Evolutionary conservation across 495 filamentous ascomycete species (phyloP), one percentile per base, ranked within the genome.

Genomic region (Aspergillus olivimuriae): DNA sequence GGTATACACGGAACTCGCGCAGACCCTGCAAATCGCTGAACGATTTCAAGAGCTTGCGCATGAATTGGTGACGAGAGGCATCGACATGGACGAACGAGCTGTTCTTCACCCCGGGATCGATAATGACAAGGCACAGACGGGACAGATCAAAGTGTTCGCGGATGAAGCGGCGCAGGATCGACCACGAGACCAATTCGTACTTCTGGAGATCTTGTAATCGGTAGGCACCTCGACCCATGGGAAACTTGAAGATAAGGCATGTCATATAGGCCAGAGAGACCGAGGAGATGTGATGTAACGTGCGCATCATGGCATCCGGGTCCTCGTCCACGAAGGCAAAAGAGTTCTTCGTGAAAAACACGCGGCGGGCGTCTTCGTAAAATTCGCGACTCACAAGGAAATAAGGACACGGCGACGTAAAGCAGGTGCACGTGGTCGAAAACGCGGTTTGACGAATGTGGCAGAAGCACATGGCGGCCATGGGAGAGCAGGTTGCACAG

Each of bases 101-200:
- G n/a, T 36, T 37, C 34, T 49, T 45, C 10, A 41, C 41, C 7
- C 51, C 55, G 9, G 43, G 28, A 28, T 58, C 55, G 9, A 58
- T 41, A 18, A 58, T 43, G 8, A 34, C 47, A 3, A 60, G 33
- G 0, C 48, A 53, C 1, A 60, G 47, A 18, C 33, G 41, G 7
- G 43, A 15, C 20, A 60, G 19, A n/a, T 52, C 38, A 34, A 56
- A 60, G 39, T 60, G 53, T 32, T 57, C 51, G 5, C 57, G 53
- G 18, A 60, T 60, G 31, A 57, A 60, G n/a, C 55, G 55, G 4
- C 51, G 51, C 28, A 58, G 21, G 22, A 58, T 48, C 10, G 43
- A 37, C 55, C 55, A 58, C n/a, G 51, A 54, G 4, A 48, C 43
- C 5, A 57, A 2, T 12, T 42, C 15, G 3, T 24, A 4, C n/a